Percentiles rank a stretch among this genome's conserved stretches.
These are phyloP conservation scores for Rhododendron kiyosumense DNA, from an alignment of 148 eudicot genomes.

Conservation along the genomic window DNA sequence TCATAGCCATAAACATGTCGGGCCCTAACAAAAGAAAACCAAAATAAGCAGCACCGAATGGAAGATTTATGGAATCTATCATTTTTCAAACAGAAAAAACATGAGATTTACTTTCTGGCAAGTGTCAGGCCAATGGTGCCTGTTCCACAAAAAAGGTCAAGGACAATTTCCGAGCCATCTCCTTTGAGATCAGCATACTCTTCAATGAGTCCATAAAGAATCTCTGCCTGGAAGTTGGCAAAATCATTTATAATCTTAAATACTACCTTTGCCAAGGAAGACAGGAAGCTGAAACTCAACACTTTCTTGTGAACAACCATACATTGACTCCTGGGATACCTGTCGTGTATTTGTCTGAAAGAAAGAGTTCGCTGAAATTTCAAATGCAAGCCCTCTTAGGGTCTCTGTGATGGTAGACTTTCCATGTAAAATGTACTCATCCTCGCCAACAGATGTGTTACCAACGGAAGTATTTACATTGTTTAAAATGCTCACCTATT, in stretches of 20 bases:
- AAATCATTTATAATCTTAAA: conserved; percentile 13
- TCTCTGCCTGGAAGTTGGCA: conserved; percentile 63
- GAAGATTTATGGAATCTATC: background rate
- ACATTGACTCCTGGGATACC: conserved; percentile 31
- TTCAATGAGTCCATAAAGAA: conserved; percentile 83
- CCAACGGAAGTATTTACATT: conserved; percentile 92
- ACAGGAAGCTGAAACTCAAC: background rate
- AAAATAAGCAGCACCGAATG: conserved; percentile 5
- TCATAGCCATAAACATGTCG: conserved; percentile 90
- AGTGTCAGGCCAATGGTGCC: conserved; percentile 97
- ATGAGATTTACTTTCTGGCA: conserved; percentile 57
- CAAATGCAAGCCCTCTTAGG: conserved; percentile 79
- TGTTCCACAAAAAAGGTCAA: conserved; percentile 95
- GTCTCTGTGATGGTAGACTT: conserved; percentile 77
- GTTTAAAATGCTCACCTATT: conserved; percentile 86
- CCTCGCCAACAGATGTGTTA: conserved; percentile 89
- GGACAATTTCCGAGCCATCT: conserved; percentile 85
- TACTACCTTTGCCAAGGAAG: background rate
- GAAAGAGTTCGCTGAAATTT: conserved; percentile 98
- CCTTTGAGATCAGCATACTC: conserved; percentile 83
- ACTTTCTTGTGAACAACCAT: background rate
- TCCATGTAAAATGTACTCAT: conserved; percentile 68
- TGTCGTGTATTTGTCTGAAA: conserved; percentile 93
- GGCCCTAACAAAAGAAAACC: conserved; percentile 41
- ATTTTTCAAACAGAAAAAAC: conserved; percentile 5